Conservation (phyloP, 441 rosid genomes). For the Adansonia rubrostipa region DNA sequence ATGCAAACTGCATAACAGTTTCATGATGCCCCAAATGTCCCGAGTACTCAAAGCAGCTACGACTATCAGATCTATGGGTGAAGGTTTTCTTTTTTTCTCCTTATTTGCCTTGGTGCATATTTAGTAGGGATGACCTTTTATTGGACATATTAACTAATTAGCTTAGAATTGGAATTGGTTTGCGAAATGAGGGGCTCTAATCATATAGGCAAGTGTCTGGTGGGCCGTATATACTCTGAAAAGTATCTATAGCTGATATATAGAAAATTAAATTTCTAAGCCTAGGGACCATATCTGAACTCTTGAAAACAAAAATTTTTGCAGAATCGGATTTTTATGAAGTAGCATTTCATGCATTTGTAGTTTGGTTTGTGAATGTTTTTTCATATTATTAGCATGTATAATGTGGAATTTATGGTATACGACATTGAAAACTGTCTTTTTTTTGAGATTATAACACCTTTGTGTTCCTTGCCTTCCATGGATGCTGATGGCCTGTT, state of each 20-base stretch:
- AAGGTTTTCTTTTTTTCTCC: neutral
- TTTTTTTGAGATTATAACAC: neutral
- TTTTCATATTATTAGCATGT: neutral
- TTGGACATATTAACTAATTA: neutral
- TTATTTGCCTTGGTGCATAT: neutral
- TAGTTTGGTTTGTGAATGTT: neutral
- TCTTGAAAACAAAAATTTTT: neutral
- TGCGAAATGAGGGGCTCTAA: conserved; percentile 13
- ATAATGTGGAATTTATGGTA: neutral
- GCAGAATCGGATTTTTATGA: neutral
- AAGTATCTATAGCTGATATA: neutral
- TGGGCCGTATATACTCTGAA: neutral
- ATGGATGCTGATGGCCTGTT: neutral
- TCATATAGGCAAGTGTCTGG: neutral
- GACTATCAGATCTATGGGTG: neutral
- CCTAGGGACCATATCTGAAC: neutral
- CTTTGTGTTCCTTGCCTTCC: neutral
- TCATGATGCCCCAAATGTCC: conserved; percentile 23
- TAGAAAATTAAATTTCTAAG: neutral
- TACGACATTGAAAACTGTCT: neutral
- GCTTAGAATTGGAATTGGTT: conserved; percentile 7
- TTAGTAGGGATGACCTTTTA: neutral
- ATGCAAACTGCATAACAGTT: conserved; percentile 20
- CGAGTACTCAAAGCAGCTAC: conserved; percentile 24
- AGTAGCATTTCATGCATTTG: conserved; percentile 12